These are phyloP conservation scores for Hortiboletus campestris DNA, from an alignment of 768 basidiomycete species.

Conservation along the genomic window DNA sequence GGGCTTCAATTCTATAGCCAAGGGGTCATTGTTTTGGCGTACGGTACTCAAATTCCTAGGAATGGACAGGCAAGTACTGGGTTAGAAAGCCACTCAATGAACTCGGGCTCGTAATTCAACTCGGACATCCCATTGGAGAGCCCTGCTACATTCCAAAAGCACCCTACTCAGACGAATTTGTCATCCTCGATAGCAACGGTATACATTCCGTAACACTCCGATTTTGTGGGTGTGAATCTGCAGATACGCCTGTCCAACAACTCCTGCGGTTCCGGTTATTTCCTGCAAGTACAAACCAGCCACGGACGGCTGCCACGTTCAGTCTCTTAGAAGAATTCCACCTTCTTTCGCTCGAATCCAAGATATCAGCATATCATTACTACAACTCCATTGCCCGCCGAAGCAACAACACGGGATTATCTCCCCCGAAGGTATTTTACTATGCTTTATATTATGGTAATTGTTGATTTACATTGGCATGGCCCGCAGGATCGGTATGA, in stretches of 20 bases:
- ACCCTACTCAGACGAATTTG: not conserved
- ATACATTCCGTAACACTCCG: not conserved
- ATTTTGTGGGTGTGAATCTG: not conserved
- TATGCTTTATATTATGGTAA: not conserved
- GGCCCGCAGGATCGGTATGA: conserved; percentile 12
- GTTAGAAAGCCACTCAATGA: not conserved
- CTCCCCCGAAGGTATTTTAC: conserved; percentile 7
- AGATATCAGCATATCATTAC: conserved; percentile 30
- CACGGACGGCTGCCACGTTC: conserved; percentile 20
- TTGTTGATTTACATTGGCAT: not conserved
- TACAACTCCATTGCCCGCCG: conserved; percentile 23
- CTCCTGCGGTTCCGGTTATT: conserved; percentile 21
- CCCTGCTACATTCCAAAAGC: not conserved
- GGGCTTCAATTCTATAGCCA: no score
- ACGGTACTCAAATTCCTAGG: not conserved
- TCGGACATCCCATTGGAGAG: not conserved
- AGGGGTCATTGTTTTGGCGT: no score
- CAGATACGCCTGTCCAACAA: conserved; percentile 1
- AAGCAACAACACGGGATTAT: conserved; percentile 28
- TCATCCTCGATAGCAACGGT: not conserved
- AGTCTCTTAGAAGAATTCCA: not conserved
- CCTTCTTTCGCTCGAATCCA: conserved; percentile 22
- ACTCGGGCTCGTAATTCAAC: not conserved
- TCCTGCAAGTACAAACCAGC: conserved; percentile 31
- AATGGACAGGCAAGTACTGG: not conserved